Conservation (phyloP, 2,329 filamentous ascomycete species). For the Fusarium longipes region DNA sequence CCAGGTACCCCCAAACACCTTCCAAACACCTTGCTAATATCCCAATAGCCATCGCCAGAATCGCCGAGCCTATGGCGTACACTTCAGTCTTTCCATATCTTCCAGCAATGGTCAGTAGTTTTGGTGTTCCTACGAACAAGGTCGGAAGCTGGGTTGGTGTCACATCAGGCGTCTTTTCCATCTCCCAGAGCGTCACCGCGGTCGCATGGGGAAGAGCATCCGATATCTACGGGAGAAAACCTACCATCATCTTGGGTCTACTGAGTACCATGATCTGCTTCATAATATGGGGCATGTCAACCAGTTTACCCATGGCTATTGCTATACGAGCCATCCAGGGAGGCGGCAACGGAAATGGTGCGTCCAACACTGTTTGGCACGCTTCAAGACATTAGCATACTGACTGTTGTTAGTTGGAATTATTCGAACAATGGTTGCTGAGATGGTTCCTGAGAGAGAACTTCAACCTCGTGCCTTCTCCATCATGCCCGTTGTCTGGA, state of each 20-base stretch:
- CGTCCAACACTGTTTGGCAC: conserved; percentile 26
- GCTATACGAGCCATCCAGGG: conserved; percentile 81
- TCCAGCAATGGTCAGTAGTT: conserved; percentile 86
- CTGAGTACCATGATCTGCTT: conserved; percentile 84
- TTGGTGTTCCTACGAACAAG: conserved; percentile 75
- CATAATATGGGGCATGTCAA: conserved; percentile 85
- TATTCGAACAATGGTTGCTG: conserved; percentile 89
- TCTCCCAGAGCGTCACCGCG: conserved; percentile 77
- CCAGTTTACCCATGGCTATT: conserved; percentile 82
- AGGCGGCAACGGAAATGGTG: conserved; percentile 85
- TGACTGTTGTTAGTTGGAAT: conserved; percentile 74
- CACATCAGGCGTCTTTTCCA: conserved; percentile 77
- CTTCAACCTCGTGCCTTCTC: conserved; percentile 91
- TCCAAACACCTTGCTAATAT: conserved; percentile 49
- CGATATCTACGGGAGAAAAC: conserved; percentile 84
- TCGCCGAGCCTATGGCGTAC: conserved; percentile 79
- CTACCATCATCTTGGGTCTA: conserved; percentile 79
- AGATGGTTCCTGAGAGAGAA: conserved; percentile 88
- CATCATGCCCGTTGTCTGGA: conserved; percentile 93
- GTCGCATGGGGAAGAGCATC: conserved; percentile 81
- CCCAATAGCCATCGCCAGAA: conserved; percentile 75
- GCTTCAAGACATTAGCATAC: neutral
- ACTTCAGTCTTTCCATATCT: conserved; percentile 78
- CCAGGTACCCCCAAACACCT: conserved; percentile 19
- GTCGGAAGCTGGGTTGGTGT: conserved; percentile 85